Percentiles rank a stretch among this genome's conserved stretches.
Evolutionary conservation across 2,329 filamentous ascomycete genomes (phyloP).

Genomic region (Stagonosporopsis chrysanthemi): DNA sequence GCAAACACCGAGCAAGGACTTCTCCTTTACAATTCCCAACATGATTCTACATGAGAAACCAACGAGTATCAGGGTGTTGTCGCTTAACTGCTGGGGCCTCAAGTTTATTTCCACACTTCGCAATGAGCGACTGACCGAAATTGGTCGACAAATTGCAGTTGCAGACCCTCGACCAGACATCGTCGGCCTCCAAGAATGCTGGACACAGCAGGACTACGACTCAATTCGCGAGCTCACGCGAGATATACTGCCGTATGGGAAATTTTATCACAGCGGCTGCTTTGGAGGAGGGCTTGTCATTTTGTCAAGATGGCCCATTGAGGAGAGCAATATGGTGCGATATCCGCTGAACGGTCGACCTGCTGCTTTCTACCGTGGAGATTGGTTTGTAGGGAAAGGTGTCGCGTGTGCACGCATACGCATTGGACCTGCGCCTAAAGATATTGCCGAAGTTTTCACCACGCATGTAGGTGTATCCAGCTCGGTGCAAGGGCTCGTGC

Average conservation of each 20-base stretch:
- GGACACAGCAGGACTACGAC: conserved; percentile 84
- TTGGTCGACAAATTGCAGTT: conserved; percentile 78
- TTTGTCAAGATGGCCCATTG: conserved; percentile 89
- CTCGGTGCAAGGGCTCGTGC: conserved; percentile 37
- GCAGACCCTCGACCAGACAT: conserved; percentile 77
- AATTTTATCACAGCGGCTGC: conserved; percentile 89
- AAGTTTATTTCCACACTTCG: conserved; percentile 84
- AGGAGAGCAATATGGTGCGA: conserved; percentile 82
- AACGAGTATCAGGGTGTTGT: conserved; percentile 75
- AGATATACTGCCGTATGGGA: conserved; percentile 82
- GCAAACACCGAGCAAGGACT: neutral
- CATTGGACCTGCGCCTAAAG: conserved; percentile 68
- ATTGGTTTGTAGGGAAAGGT: conserved; percentile 97
- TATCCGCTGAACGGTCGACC: conserved; percentile 95
- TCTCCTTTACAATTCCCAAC: conserved; percentile 1
- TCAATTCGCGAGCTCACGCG: conserved; percentile 77
- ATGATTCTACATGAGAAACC: conserved; percentile 47
- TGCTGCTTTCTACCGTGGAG: conserved; percentile 90
- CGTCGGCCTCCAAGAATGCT: conserved; percentile 95
- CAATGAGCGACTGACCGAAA: conserved; percentile 78
- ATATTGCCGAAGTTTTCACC: conserved; percentile 87
- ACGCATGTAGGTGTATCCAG: conserved; percentile 70
- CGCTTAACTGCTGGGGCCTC: conserved; percentile 96
- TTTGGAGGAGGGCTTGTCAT: conserved; percentile 91
- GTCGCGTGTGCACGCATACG: conserved; percentile 83